Base-by-base conservation (phyloP, 139 green algal genomes). In the Parachlorella kessleri region DNA sequence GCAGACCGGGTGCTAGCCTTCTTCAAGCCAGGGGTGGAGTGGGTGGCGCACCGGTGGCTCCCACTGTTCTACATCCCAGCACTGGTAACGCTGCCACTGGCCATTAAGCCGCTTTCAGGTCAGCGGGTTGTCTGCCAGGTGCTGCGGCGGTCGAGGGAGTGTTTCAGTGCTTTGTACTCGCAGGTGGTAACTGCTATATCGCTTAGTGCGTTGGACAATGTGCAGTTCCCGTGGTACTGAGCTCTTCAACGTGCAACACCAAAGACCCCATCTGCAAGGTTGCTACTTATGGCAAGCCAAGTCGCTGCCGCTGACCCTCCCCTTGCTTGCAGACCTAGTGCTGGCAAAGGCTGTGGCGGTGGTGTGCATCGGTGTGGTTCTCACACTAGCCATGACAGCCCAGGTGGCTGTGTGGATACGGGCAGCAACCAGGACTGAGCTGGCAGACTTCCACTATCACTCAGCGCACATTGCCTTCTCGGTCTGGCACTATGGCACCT, bases 61-160 rank as follows among this genome's bases (percentile, higher is more conserved):
- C 89, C 94, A 3, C 84, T 96, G 9, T 98, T 98, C 82, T 98
- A 98, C 83, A 87, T 97, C 14, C 90, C 94, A 0, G 89, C 91
- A 9, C 88, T 98, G 23, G 92, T 98, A 6, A 86, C 90, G 0
- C 86, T 98, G 78, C 94, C 94, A 0, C 67, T 95, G 21, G 86
- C 86, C 10, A 54, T 97, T 7, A 75, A 88, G 7, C 86, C 84
- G 74, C 89, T 97, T 14, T 41, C 85, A 66, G 86, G 90, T 92
- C 66, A 14, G 83, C 26, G 1, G 74, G n/a, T n/a, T n/a, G n/a
- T n/a, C n/a, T n/a, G n/a, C n/a, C n/a, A n/a, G n/a, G n/a, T n/a
- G n/a, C n/a, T n/a, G n/a, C n/a, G n/a, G n/a, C n/a, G n/a, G n/a
- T n/a, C n/a, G n/a, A n/a, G n/a, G n/a, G n/a, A n/a, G n/a, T n/a